Evolutionary conservation across 768 basidiomycete genomes (phyloP).

Genomic region (Suillus cothurnatus): DNA sequence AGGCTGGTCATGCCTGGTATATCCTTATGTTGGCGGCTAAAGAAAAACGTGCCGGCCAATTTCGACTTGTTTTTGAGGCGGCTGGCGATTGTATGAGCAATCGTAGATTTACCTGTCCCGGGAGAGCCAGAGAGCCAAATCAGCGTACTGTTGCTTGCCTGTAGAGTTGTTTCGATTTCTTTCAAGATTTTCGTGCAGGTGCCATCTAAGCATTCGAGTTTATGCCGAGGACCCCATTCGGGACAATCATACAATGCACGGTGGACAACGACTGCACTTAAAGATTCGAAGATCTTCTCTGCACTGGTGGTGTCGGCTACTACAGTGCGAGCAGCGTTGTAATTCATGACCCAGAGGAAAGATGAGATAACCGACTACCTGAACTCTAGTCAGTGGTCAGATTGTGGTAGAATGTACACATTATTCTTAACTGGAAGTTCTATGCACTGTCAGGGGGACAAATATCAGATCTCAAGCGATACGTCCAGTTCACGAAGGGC

Average conservation of each 20-base stretch:
- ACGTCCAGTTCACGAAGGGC: not conserved
- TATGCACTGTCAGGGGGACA: no score
- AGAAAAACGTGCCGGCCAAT: conserved; percentile 1
- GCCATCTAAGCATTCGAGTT: not conserved
- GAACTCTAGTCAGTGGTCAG: not conserved
- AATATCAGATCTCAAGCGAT: not conserved
- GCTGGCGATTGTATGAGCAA: not conserved
- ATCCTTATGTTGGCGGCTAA: not conserved
- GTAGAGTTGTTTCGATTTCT: not conserved
- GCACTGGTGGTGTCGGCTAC: not conserved
- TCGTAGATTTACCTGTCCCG: conserved; percentile 2
- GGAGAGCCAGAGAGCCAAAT: conserved; percentile 6
- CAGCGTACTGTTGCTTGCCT: not conserved
- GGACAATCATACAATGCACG: not conserved
- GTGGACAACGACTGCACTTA: not conserved
- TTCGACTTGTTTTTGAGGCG: not conserved
- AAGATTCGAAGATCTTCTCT: not conserved
- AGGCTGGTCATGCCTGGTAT: not conserved
- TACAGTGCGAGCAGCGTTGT: not conserved
- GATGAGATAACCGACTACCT: not conserved
- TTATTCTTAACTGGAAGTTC: not conserved
- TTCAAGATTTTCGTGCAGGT: not conserved
- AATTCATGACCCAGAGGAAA: not conserved
- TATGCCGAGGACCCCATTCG: not conserved
- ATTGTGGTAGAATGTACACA: not conserved